Percentiles rank a stretch among this genome's conserved stretches.
Evolutionary conservation across 352 stramenopile species (phyloP).

Genomic region (Phytophthora pinifolia): DNA sequence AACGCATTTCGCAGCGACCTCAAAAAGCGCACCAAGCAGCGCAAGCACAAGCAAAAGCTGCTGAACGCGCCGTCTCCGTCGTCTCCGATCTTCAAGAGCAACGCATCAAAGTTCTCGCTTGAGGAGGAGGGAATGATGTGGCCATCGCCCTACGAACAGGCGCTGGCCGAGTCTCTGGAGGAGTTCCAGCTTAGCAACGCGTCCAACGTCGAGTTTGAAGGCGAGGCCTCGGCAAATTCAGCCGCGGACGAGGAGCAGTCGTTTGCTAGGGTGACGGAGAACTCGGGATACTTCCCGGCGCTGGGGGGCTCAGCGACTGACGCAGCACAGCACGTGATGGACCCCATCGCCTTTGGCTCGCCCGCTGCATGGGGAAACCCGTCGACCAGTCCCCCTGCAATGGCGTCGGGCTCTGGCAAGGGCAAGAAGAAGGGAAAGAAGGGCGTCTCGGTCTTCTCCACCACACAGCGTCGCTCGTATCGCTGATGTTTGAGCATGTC

Average conservation of each 20-base stretch:
- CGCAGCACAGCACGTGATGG: not conserved
- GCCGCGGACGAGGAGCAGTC: slow-evolving; percentile 44
- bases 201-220: slow-evolving; percentile 18
- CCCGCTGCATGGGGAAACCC: slow-evolving; percentile 48
- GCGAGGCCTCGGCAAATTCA: slow-evolving; percentile 18
- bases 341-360: slow-evolving; percentile 29
- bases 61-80: slow-evolving; percentile 24
- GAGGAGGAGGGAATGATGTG: slow-evolving; percentile 53
- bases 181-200: slow-evolving; percentile 37
- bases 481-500: slow-evolving; percentile 30
- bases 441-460: slow-evolving; percentile 71
- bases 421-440: slow-evolving; percentile 80
- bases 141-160: slow-evolving; percentile 61
- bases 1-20: slow-evolving; percentile 62
- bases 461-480: slow-evolving; percentile 72
- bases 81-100: slow-evolving; percentile 37
- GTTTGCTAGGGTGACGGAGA: slow-evolving; percentile 69
- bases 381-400: slow-evolving; percentile 31
- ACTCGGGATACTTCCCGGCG: slow-evolving; percentile 74
- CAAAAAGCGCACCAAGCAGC: slow-evolving; percentile 75
- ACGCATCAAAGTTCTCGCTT: slow-evolving; percentile 46
- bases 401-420: slow-evolving; percentile 32
- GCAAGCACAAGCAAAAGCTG: slow-evolving; percentile 57
- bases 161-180: slow-evolving; percentile 38
- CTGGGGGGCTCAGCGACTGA: slow-evolving; percentile 31